These are phyloP conservation scores for Cyphellophora attinorum DNA, from an alignment of 2,329 filamentous ascomycete species.

Conservation along the genomic window DNA sequence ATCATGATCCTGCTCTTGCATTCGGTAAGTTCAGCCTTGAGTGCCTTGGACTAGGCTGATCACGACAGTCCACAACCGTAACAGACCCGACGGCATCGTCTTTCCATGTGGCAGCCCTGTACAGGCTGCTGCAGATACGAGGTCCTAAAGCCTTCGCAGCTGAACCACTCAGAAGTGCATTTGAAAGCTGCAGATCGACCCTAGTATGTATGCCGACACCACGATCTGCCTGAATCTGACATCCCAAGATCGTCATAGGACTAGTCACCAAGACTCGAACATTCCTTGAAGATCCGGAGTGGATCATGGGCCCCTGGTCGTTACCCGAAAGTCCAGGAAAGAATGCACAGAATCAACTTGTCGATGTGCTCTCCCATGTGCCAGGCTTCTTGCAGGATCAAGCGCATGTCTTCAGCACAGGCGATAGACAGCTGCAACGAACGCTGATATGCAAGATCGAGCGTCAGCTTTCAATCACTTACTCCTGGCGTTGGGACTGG, in stretches of 20 bases:
- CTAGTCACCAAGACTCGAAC: slow-evolving; percentile 11
- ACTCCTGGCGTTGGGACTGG: slow-evolving; percentile 13
- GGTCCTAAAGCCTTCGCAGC: slow-evolving; percentile 8
- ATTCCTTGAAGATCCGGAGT: slow-evolving; percentile 10
- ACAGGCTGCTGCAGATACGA: slow-evolving; percentile 11
- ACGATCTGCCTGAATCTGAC: too few species aligned
- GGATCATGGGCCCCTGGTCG: slow-evolving; percentile 10
- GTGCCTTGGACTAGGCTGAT: not conserved
- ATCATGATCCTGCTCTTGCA: slow-evolving; percentile 14
- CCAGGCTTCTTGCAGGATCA: slow-evolving; percentile 12
- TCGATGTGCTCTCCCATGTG: slow-evolving; percentile 11
- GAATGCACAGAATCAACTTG: slow-evolving; percentile 11
- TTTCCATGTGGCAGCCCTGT: slow-evolving; percentile 11
- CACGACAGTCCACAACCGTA: slow-evolving; percentile 6
- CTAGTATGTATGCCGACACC: slow-evolving; percentile 6
- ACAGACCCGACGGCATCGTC: slow-evolving; percentile 9
- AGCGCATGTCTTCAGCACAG: slow-evolving; percentile 5
- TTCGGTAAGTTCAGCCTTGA: slow-evolving; percentile 5
- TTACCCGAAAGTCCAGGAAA: slow-evolving; percentile 6
- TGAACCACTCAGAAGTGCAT: slow-evolving; percentile 7
- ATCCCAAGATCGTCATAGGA: slow-evolving; percentile 8
- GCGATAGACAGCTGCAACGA: slow-evolving; percentile 2
- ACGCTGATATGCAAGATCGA: slow-evolving; percentile 8
- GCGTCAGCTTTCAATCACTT: slow-evolving; percentile 7
- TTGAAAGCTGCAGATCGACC: slow-evolving; percentile 12